Conservation (phyloP, 495 filamentous ascomycete genomes). For the Gamarada debralockiae region DNA sequence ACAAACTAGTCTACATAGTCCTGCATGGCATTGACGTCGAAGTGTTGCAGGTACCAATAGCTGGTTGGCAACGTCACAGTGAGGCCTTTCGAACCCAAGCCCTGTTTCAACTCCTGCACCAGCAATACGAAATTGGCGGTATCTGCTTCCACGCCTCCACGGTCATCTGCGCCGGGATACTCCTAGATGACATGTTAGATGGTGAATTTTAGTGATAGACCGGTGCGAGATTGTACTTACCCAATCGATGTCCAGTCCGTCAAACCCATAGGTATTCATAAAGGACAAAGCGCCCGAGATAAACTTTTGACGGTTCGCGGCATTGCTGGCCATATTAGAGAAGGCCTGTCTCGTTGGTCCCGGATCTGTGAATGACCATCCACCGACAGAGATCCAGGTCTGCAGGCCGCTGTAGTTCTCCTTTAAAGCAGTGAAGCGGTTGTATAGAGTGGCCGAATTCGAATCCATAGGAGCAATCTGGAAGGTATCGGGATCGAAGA, state of each 20-base stretch:
- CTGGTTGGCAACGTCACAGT: background rate
- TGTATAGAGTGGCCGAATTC: background rate
- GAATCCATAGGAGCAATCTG: constrained; percentile 10
- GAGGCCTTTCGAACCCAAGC: too few relatives aligned
- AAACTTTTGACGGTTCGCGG: constrained; percentile 34
- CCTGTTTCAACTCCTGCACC: constrained; percentile 21
- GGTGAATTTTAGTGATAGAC: too few relatives aligned
- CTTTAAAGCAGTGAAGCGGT: constrained; percentile 9
- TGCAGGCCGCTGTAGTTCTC: constrained; percentile 21
- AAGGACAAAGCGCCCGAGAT: constrained; percentile 37
- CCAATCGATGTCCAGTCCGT: constrained; percentile 54
- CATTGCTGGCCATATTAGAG: constrained; percentile 25
- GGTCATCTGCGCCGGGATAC: constrained; percentile 46
- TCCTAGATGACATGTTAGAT: too few relatives aligned
- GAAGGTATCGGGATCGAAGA: constrained; percentile 15
- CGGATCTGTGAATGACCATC: constrained; percentile 37
- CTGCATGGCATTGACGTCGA: constrained; percentile 37
- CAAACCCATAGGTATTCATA: constrained; percentile 40
- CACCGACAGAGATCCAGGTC: constrained; percentile 38
- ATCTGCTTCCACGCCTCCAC: constrained; percentile 40
- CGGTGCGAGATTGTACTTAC: too few relatives aligned
- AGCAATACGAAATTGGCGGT: constrained; percentile 38
- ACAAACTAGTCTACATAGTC: constrained; percentile 46
- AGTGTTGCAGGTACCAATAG: constrained; percentile 46
- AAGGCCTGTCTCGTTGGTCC: constrained; percentile 23